These are phyloP conservation scores for Scedosporium minutisporum DNA, from an alignment of 2,329 filamentous ascomycete genomes.

Conservation along the genomic window DNA sequence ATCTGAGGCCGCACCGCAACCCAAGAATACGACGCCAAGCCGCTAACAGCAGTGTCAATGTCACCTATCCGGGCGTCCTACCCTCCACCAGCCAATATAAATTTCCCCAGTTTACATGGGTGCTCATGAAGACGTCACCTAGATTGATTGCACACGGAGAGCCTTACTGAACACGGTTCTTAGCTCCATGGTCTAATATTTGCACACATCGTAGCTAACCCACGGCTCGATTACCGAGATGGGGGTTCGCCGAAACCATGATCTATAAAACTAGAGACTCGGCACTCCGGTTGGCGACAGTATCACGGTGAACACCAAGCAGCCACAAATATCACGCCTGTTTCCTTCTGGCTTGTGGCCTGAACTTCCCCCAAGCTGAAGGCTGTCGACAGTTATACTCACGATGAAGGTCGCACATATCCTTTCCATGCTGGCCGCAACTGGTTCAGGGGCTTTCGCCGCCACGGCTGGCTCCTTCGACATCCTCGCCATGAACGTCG, in stretches of 20 bases:
- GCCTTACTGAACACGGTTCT: background rate
- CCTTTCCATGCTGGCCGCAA: background rate
- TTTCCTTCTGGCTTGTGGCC: background rate
- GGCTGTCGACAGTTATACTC: background rate
- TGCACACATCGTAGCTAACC: background rate
- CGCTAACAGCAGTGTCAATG: background rate
- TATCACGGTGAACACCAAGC: no score
- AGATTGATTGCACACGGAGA: background rate
- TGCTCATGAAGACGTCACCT: background rate
- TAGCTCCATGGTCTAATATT: background rate
- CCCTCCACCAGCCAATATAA: background rate
- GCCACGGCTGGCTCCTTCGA: constrained; percentile 30
- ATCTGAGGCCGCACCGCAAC: background rate
- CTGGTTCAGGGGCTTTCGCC: background rate
- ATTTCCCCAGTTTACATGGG: background rate
- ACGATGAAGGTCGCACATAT: background rate
- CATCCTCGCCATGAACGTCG: constrained; percentile 48
- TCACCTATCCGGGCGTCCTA: background rate
- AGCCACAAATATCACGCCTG: background rate
- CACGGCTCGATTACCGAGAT: background rate
- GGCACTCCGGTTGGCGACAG: background rate
- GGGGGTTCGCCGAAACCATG: background rate
- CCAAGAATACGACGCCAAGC: background rate
- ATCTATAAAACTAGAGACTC: background rate
- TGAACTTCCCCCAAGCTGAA: background rate